Percentiles rank a stretch among this genome's conserved stretches.
Conservation (phyloP, 345 rosid species). For the Moricandia moricandioides region DNA sequence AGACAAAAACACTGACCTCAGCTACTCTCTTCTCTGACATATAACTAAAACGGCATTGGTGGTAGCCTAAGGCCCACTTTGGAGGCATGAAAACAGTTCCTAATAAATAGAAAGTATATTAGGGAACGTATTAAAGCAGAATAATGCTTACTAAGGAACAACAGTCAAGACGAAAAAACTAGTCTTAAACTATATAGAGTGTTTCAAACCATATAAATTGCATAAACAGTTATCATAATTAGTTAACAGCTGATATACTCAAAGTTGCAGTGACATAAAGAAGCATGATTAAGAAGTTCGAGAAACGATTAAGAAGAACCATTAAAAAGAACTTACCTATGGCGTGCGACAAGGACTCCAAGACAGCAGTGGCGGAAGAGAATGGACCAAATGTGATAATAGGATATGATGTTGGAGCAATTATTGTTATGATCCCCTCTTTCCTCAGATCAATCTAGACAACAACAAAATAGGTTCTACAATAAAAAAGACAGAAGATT, state of each 20-base stretch:
- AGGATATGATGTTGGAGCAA: conserved; percentile 63
- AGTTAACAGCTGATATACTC: neutral
- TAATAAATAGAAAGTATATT: conserved; percentile 24
- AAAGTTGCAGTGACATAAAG: neutral
- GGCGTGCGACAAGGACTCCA: conserved; percentile 73
- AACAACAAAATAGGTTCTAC: conserved; percentile 10
- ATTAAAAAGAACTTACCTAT: conserved; percentile 50
- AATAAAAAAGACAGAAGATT: neutral
- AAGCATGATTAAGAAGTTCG: neutral
- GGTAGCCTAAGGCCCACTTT: conserved; percentile 94
- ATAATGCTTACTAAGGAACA: neutral
- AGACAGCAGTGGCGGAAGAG: conserved; percentile 63
- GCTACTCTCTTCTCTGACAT: conserved; percentile 68
- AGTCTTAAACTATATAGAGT: neutral
- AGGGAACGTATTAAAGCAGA: neutral
- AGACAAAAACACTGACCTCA: conserved; percentile 51
- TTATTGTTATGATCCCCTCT: conserved; percentile 49
- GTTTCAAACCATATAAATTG: conserved; percentile 1
- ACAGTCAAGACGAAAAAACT: neutral
- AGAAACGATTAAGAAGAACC: neutral
- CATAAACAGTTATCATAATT: neutral
- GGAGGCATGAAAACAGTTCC: conserved; percentile 95
- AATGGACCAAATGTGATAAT: conserved; percentile 86
- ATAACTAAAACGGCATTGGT: conserved; percentile 95
- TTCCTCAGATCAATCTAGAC: conserved; percentile 82